phyloP scores from a whole-genome alignment of 192 early-diverging fungal genomes.

The Rhizophlyctis rosea region DNA sequence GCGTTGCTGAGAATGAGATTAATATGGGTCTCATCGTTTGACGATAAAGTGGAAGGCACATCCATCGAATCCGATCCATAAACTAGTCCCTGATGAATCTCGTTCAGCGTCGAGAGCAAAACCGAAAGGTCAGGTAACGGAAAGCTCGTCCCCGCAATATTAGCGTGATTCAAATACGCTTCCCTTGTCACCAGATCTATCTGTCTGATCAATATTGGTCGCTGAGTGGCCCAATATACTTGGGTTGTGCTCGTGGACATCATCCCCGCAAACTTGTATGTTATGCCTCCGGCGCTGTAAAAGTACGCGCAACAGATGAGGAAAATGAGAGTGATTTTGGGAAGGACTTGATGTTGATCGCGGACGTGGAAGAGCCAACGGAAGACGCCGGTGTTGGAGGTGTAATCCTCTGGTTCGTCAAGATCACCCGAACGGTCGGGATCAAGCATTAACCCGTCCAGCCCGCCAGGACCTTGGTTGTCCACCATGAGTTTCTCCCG shows the following conservation, averaged over 20 bases:
- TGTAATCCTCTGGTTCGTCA: too few relatives aligned
- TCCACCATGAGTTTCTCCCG: slow-evolving; percentile 11
- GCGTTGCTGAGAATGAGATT: slow-evolving; percentile 25
- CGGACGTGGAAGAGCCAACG: neutral
- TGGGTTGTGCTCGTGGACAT: neutral
- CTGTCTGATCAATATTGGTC: slow-evolving; percentile 15
- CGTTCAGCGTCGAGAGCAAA: slow-evolving; percentile 2
- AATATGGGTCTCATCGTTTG: slow-evolving; percentile 2
- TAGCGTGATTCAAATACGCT: neutral
- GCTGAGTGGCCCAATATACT: slow-evolving; percentile 33
- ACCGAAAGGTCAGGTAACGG: too few relatives aligned
- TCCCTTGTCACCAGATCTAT: slow-evolving; percentile 16
- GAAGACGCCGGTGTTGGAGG: too few relatives aligned
- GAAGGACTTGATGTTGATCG: slow-evolving; percentile 24
- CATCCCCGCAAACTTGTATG: neutral
- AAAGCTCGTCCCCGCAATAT: neutral
- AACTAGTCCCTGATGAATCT: slow-evolving; percentile 6
- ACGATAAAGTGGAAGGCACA: slow-evolving; percentile 2
- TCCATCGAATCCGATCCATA: slow-evolving; percentile 13
- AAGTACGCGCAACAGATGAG: slow-evolving; percentile 30
- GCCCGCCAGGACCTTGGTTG: too few relatives aligned
- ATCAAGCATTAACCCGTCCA: too few relatives aligned
- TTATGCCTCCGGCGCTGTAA: slow-evolving; percentile 16
- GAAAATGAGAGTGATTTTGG: slow-evolving; percentile 27
- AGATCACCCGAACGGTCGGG: too few relatives aligned